phyloP scores from a whole-genome alignment of 306 rosid species.

The Cucumis melo region DNA sequence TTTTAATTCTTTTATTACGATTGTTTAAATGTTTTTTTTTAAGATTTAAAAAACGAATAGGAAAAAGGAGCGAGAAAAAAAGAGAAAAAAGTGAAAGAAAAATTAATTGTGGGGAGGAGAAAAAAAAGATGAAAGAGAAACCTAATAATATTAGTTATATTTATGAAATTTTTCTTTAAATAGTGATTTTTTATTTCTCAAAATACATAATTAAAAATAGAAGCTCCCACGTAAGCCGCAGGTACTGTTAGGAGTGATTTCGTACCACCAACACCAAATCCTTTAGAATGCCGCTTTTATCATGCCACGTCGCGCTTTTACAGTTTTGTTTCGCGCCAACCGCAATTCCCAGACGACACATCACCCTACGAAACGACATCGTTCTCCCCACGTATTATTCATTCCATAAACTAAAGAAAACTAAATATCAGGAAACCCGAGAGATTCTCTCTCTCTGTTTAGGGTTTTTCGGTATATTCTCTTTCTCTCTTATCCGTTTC shows the following conservation, averaged over 20 bases:
- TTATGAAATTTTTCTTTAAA: too few species aligned
- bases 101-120: too few species aligned
- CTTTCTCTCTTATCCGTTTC: background rate
- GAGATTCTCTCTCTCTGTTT: conserved; percentile 3
- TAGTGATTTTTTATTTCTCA: too few species aligned
- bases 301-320: background rate
- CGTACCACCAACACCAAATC: background rate
- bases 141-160: too few species aligned
- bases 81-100: too few species aligned
- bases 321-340: conserved; percentile 1
- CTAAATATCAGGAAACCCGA: background rate
- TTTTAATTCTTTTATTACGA: too few species aligned
- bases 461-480: conserved; percentile 85
- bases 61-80: too few species aligned
- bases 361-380: background rate
- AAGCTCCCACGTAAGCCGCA: background rate
- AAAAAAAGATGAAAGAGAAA: too few species aligned
- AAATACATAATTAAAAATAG: too few species aligned
- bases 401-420: background rate
- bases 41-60: too few species aligned
- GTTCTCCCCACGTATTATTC: background rate
- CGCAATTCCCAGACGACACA: background rate
- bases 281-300: background rate
- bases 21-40: too few species aligned
- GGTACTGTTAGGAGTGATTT: background rate